A percentile compares a stretch with the other conserved stretches of the same genome.
Evolutionary conservation across 73 alveolate species (phyloP).

Genomic region (Symbiodinium pilosum): DNA sequence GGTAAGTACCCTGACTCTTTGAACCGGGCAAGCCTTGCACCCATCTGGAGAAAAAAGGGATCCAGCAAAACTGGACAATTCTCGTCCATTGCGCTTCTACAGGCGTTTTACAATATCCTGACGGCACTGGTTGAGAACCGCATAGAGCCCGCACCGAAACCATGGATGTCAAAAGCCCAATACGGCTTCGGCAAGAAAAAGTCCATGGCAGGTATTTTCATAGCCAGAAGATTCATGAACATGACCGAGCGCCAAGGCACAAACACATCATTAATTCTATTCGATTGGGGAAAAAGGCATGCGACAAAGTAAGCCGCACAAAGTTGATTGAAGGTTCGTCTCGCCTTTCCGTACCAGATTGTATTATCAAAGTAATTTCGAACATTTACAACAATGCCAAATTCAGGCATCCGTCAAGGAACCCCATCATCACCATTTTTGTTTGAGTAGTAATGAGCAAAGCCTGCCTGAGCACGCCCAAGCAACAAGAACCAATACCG

Average conservation of each 20-base stretch:
- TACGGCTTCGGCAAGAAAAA: slow-evolving; percentile 2
- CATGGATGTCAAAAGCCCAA: not conserved
- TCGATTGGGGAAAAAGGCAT: slow-evolving; percentile 37
- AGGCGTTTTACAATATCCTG: slow-evolving; percentile 7
- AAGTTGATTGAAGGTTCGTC: not conserved
- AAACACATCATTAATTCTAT: not conserved
- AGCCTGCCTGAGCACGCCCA: not conserved
- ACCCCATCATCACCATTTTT: not conserved
- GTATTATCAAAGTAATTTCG: not conserved
- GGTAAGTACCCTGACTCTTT: not conserved
- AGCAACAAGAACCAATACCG: slow-evolving; percentile 26
- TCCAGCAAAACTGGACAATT: not conserved
- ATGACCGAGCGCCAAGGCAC: no score
- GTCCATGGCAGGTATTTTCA: slow-evolving; percentile 7
- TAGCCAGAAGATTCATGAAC: no score
- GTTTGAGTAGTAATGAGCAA: not conserved
- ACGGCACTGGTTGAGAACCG: no score
- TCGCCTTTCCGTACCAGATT: not conserved
- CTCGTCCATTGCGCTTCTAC: slow-evolving; percentile 25
- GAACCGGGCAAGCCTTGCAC: not conserved
- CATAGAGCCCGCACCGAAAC: no score
- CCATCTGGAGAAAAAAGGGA: not conserved
- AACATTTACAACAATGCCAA: no score
- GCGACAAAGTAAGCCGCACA: not conserved
- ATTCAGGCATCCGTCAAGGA: not conserved